Base-by-base conservation (phyloP, 139 green algal species). In the Coelastrella sp. region DNA sequence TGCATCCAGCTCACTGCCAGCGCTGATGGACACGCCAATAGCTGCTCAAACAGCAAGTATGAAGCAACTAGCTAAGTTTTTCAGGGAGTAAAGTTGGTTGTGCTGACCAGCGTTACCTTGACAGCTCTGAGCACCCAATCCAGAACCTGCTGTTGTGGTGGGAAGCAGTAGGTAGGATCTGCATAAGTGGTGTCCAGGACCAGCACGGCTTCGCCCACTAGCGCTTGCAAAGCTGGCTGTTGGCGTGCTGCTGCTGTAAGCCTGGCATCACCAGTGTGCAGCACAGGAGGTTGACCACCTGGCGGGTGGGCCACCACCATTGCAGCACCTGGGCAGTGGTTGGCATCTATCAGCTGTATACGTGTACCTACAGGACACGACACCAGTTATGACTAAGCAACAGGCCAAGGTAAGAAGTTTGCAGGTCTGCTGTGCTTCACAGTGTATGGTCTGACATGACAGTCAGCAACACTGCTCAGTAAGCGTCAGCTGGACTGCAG, bases 111-210 rank as follows among this genome's bases (percentile, higher is more conserved):
- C n/a, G 6, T 16, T 14, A 99, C 92, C 19, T 99, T 92, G 7
- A 95, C 92, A 23, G 89, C 88, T 5, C 89, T 66, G 23, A 93
- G 82, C 83, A 93, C 81, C 79, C 81, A 80, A 5, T 80, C 22
- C 58, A 94, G 83, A 58, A 89, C 88, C 56, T 94, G 73, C 77
- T 89, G 73, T 92, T 96, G 95, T 3, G 90, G 89, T 0, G 95
- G 96, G 74, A 95, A 95, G 19, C 86, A 80, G 89, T 95, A 95
- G 59, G 88, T 91, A 4, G 94, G 94, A 60, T 89, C 77, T 61
- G 89, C 93, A 86, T 98, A 98, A 4, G 96, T 98, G 71, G 96
- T 98, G 92, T 98, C 96, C 92, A 98, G 86, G 80, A 96, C 93
- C 17, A 98, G 77, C 19, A 86, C 83, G 86, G 96, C 94, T 13